Evolutionary conservation across 192 early-diverging fungal species (phyloP).

Genomic region (Cetraspora pellucida): DNA sequence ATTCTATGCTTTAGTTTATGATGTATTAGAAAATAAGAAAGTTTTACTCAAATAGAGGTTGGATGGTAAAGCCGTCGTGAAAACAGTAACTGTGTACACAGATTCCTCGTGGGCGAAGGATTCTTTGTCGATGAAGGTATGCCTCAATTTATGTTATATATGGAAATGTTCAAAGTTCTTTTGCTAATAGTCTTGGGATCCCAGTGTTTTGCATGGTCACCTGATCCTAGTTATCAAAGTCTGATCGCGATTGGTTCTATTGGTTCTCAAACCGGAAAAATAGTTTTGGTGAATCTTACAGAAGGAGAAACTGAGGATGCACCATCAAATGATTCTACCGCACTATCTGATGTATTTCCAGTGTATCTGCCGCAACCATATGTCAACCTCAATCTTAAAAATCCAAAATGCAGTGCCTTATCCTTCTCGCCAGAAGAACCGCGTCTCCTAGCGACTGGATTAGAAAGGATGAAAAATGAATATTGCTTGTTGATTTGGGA

Average conservation of each 20-base stretch:
- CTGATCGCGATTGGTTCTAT: constrained; percentile 49
- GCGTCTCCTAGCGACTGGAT: constrained; percentile 63
- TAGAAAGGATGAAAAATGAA: constrained; percentile 78
- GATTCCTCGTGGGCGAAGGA: constrained; percentile 46
- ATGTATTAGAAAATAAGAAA: too few species aligned
- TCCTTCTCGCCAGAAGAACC: constrained; percentile 67
- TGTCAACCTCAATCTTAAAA: constrained; percentile 49
- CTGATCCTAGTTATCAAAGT: constrained; percentile 58
- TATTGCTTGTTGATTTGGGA: constrained; percentile 77
- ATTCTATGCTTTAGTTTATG: constrained; percentile 10
- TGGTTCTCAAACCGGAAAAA: constrained; percentile 60
- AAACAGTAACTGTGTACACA: constrained; percentile 49
- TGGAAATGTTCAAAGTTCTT: too few species aligned
- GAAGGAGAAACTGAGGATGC: neutral
- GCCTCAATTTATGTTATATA: neutral
- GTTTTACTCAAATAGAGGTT: constrained; percentile 17
- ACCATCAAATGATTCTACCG: constrained; percentile 14
- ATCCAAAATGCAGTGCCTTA: constrained; percentile 72
- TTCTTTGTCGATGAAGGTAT: constrained; percentile 47
- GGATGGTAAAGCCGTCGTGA: constrained; percentile 33
- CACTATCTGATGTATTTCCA: neutral
- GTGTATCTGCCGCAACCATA: constrained; percentile 42
- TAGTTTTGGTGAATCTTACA: constrained; percentile 40
- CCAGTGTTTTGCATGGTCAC: constrained; percentile 70
- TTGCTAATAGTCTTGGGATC: neutral